These are phyloP conservation scores for Kokia cookei DNA, from an alignment of 441 rosid species.

Conservation along the genomic window DNA sequence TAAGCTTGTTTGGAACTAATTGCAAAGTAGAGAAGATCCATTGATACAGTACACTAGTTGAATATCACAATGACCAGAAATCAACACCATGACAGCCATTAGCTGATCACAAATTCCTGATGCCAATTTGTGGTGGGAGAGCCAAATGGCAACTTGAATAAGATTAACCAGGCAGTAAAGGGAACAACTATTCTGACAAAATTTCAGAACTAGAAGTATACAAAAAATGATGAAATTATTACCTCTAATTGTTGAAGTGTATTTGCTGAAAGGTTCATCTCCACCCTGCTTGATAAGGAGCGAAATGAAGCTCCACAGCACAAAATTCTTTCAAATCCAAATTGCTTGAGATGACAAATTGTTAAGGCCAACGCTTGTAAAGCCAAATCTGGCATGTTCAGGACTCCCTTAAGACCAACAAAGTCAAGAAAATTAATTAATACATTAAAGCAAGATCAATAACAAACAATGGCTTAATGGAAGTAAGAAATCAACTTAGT, in stretches of 20 bases:
- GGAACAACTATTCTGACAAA: background rate
- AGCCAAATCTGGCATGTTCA: conserved; percentile 80
- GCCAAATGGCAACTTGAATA: background rate
- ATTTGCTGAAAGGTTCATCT: conserved; percentile 85
- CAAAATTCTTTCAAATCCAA: conserved; percentile 83
- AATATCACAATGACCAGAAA: background rate
- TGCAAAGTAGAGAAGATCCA: background rate
- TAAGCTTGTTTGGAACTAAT: background rate
- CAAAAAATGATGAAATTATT: background rate
- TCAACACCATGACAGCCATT: background rate
- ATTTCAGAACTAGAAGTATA: background rate
- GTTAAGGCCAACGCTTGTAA: conserved; percentile 80
- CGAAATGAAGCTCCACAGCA: conserved; percentile 67
- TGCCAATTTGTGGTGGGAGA: background rate
- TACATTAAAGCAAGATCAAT: background rate
- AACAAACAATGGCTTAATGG: background rate
- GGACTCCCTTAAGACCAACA: conserved; percentile 46
- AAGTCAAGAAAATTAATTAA: conserved; percentile 5
- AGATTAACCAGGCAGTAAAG: background rate
- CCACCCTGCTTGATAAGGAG: conserved; percentile 60
- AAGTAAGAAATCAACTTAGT: background rate
- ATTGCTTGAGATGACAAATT: conserved; percentile 65
- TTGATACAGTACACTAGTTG: background rate
- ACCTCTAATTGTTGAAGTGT: conserved; percentile 94
- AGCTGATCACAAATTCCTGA: background rate